Evolutionary conservation across 169 alveolate genomes (phyloP), one percentile per base, ranked within the genome.

Genomic region (Babesia bovis): DNA sequence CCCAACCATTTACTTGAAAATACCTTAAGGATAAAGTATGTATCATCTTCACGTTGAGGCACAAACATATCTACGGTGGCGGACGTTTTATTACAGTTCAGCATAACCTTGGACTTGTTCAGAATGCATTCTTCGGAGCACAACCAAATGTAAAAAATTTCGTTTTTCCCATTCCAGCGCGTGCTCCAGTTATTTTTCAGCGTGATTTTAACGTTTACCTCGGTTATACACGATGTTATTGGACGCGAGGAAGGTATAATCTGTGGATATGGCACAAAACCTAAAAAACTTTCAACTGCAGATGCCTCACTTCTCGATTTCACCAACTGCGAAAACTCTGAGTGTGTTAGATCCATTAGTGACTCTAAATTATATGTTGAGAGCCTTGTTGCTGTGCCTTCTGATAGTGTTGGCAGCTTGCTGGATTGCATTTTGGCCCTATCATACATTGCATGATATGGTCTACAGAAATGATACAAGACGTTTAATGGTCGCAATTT

Each of bases 101-200:
- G 36, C 7, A 52, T 60, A 7, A 78, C 23, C 44, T 38, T 68
- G 19, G 76, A 15, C 51, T 78, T 50, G 49, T 49, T 65, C 15
- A 78, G 25, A 10, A 78, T 36, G 40, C 82, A 49, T 2, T 30
- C 38, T 6, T 53, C 66, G 9, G 87, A 65, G 53, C 87, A 78
- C 21, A 78, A 50, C 87, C 87, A 78, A 6, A 78, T 52, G 68
- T 78, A 58, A 53, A 78, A 78, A 9, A 68, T 30, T 33, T 78
- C 87, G 26, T 38, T 28, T 38, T 60, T 61, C 47, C 97, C 96
- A 78, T 95, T 94, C 98, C 98, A 96, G 60, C 95, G 86, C 51
- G 75, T 86, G 35, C 85, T 84, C 97, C 98, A 96, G 32, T 67
- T 85, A 84, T 94, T 95, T 17, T 67, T 75, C 1, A 97, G 95